phyloP scores from a whole-genome alignment of 805 yeast genomes.

The Blastobotrys peoriensis region DNA sequence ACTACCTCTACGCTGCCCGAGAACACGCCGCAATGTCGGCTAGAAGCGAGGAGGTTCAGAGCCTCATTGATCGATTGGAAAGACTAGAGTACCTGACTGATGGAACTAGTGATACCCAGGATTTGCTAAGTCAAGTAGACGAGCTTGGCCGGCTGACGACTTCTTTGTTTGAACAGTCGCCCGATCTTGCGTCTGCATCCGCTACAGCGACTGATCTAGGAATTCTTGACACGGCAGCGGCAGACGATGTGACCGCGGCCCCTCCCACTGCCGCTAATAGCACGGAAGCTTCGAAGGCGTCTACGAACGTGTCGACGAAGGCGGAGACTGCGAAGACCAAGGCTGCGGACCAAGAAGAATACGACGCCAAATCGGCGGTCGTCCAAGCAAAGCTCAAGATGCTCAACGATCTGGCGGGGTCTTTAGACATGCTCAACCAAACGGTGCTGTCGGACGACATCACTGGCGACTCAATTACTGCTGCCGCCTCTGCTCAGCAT shows the following conservation, averaged over 20 bases:
- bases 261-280: neutral
- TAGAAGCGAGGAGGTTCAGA: neutral
- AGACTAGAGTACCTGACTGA: conserved; percentile 1
- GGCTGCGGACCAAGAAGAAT: neutral
- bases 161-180: neutral
- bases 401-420: neutral
- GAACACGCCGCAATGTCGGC: no score
- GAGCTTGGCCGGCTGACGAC: neutral
- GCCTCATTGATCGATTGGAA: conserved; percentile 3
- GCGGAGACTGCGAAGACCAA: neutral
- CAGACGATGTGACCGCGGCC: neutral
- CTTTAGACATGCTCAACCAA: neutral
- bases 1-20: no score
- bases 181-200: neutral
- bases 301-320: neutral
- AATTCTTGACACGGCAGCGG: no score
- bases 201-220: neutral
- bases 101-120: neutral
- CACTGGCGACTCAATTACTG: neutral
- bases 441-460: neutral
- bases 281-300: neutral
- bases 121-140: conserved; percentile 3
- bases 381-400: neutral
- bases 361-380: neutral
- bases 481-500: neutral